Base-by-base conservation (phyloP, 2,329 filamentous ascomycete species). In the Ilyonectria destructans region DNA sequence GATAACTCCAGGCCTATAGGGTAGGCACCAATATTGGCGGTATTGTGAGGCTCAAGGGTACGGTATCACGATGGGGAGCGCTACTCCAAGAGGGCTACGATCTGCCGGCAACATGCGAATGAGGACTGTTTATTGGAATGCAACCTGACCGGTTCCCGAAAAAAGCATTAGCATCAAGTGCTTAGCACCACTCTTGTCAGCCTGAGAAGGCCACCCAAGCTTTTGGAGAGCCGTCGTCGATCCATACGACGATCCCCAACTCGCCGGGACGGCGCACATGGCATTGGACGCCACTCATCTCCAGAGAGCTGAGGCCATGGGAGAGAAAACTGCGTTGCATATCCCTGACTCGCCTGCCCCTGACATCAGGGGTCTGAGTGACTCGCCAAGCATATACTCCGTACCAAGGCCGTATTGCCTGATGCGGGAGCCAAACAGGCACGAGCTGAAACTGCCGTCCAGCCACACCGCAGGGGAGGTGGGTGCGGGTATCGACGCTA, bases 401-500 rank as follows among this genome's bases (percentile, higher is more conserved):
- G n/a, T 33, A 17, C 49, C 17, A 33, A 52, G 29, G 7, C 17
- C 26, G n/a, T 31, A 26, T 33, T 51, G 48, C 26, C 48, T 51
- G 26, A 51, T 33, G 48, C 7, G 15, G 13, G 29, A 51, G 9
- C 48, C 48, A n/a, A 15, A 8, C 7, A 17, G 6, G 17, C 48
- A 13, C 17, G 49, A 52, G 29, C 49, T 52, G 49, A 52, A 52
- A 52, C 49, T 52, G 7, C 29, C 26, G 29, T 19, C 40, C 40
- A 43, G 40, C 40, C 40, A 43, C 40, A 43, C 40, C 40, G 49
- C 6, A 6, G n/a, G 10, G 29, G 29, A 10, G 9, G n/a, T 26
- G 19, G 49, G 17, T 52, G 49, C 29, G 49, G 29, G 23, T 52
- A 29, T 19, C n/a, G 17, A 33, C 49, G 49, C 49, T 52, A 35